Percentiles rank a stretch among this genome's conserved stretches.
phyloP scores from a whole-genome alignment of 108 stramenopile genomes.

The Pseudonitzschia pungens region DNA sequence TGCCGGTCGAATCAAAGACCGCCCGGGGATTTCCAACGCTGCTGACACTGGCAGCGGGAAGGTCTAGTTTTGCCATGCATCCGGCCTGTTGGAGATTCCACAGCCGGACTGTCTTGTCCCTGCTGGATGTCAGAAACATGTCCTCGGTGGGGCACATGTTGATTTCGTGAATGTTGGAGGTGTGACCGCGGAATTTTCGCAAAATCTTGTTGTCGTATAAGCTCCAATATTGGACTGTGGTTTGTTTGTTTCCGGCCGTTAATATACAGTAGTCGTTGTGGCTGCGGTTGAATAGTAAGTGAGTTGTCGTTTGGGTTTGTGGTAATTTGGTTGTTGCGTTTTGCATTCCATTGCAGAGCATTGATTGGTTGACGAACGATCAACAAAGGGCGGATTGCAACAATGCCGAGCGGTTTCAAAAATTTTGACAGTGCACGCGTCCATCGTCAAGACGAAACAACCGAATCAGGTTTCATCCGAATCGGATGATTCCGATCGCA shows the following conservation, averaged over 20 bases:
- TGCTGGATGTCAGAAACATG: constrained; percentile 64
- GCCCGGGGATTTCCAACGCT: constrained; percentile 43
- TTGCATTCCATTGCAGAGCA: not conserved
- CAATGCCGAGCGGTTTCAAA: too few species aligned
- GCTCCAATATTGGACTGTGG: constrained; percentile 59
- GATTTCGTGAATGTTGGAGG: constrained; percentile 50
- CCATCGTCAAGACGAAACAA: too few species aligned
- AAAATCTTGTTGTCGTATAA: constrained; percentile 83
- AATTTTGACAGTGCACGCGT: too few species aligned
- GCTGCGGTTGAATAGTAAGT: constrained; percentile 7
- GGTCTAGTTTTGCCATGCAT: constrained; percentile 59
- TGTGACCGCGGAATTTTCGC: constrained; percentile 77
- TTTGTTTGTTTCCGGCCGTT: constrained; percentile 39
- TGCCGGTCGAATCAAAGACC: constrained; percentile 77
- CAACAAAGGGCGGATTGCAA: too few species aligned
- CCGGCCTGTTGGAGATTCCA: constrained; percentile 75
- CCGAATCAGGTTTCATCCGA: too few species aligned
- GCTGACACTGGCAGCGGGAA: constrained; percentile 39
- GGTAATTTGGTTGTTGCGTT: not conserved
- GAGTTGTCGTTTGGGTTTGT: not conserved
- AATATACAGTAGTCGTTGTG: constrained; percentile 78
- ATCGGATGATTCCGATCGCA: too few species aligned
- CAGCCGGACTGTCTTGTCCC: constrained; percentile 71
- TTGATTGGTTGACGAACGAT: not conserved
- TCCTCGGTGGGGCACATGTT: constrained; percentile 79